Percentiles rank a stretch among this genome's conserved stretches.
Evolutionary conservation across 2,329 filamentous ascomycete species (phyloP).

Genomic region (Arthroderma uncinatum): DNA sequence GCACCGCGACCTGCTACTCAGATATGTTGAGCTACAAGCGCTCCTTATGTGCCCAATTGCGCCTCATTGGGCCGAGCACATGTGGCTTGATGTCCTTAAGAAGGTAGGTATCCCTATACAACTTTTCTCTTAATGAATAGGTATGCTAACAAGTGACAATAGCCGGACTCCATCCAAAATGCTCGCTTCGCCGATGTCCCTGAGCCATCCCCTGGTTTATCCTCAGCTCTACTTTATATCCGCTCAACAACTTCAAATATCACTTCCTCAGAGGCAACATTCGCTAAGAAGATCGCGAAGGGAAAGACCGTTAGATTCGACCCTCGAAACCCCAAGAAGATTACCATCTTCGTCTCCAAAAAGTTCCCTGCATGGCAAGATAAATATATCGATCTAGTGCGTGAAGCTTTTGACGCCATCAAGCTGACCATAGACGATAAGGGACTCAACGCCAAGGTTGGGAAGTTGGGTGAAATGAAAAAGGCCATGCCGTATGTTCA

Average conservation of each 20-base stretch:
- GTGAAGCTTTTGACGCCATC: slow-evolving; percentile 54
- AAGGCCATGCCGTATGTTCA: slow-evolving; percentile 98
- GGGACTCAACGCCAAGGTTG: slow-evolving; percentile 63
- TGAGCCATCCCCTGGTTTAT: slow-evolving; percentile 53
- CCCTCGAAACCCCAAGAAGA: slow-evolving; percentile 80
- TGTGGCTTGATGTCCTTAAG: slow-evolving; percentile 84
- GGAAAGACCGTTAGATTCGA: slow-evolving; percentile 79
- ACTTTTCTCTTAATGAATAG: background rate
- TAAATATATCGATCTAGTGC: slow-evolving; percentile 72
- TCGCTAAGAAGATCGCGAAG: slow-evolving; percentile 79
- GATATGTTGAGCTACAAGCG: slow-evolving; percentile 79
- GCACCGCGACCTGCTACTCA: slow-evolving; percentile 66
- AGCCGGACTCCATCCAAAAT: slow-evolving; percentile 63
- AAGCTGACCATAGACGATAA: slow-evolving; percentile 64
- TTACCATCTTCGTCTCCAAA: slow-evolving; percentile 72
- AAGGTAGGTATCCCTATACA: slow-evolving; percentile 34
- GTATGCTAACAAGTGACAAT: background rate
- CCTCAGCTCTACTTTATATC: slow-evolving; percentile 73
- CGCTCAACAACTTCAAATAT: slow-evolving; percentile 64
- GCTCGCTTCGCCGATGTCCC: slow-evolving; percentile 63
- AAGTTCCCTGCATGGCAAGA: slow-evolving; percentile 85
- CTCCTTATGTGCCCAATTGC: slow-evolving; percentile 73
- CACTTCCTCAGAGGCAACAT: slow-evolving; percentile 65
- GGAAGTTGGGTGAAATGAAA: slow-evolving; percentile 74
- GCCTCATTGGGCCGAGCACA: slow-evolving; percentile 87